Evolutionary conservation across 78 protist genomes (phyloP).

Genomic region (Anaeramoeba flamelloides): DNA sequence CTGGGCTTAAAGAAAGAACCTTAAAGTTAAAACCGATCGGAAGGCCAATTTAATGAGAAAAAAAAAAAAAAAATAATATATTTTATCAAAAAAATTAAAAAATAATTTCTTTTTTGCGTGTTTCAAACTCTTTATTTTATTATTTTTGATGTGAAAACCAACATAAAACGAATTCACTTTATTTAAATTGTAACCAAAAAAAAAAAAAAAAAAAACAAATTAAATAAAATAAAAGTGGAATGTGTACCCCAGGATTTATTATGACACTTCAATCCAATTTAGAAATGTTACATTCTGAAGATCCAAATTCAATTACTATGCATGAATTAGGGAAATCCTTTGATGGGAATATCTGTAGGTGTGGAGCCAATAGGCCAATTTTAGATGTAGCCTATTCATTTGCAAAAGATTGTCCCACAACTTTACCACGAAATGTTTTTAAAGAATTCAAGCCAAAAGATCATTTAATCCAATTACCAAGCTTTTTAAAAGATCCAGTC

Average conservation of each 20-base stretch:
- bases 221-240: background rate
- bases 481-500: background rate
- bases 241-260: background rate
- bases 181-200: background rate
- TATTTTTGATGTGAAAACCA: too few species aligned
- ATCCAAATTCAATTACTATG: background rate
- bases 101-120: too few species aligned
- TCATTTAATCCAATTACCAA: background rate
- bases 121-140: too few species aligned
- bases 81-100: too few species aligned
- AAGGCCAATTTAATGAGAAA: too few species aligned
- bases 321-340: background rate
- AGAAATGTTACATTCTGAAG: background rate
- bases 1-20: too few species aligned
- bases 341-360: slow-evolving; percentile 85
- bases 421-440: background rate
- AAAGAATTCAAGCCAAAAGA: background rate
- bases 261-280: background rate
- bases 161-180: background rate
- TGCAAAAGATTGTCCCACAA: background rate
- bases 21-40: too few species aligned
- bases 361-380: slow-evolving; percentile 91
- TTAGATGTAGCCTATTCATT: slow-evolving; percentile 48
- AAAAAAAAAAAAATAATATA: too few species aligned
- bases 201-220: background rate